Percentiles rank a stretch among this genome's conserved stretches.
These are phyloP conservation scores for Verticillium tricorpus DNA, from an alignment of 2,329 filamentous ascomycete genomes.

Conservation along the genomic window DNA sequence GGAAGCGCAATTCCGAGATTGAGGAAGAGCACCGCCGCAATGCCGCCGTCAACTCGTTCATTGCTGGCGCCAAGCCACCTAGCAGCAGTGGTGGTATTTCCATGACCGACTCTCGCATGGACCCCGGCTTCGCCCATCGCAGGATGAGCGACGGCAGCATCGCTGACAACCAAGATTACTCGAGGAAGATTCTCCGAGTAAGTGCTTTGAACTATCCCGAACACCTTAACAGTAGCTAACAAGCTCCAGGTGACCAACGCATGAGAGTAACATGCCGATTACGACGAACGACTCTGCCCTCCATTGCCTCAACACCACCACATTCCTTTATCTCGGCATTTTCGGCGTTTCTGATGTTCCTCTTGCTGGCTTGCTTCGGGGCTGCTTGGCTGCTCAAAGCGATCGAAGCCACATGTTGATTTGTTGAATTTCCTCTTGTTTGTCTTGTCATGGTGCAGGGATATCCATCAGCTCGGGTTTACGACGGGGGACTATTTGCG, in stretches of 20 bases:
- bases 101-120: slow-evolving; percentile 77
- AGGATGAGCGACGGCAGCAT: slow-evolving; percentile 93
- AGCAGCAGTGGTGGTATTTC: slow-evolving; percentile 61
- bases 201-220: slow-evolving; percentile 21
- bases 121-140: slow-evolving; percentile 78
- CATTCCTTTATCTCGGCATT: slow-evolving; percentile 34
- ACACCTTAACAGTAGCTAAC: slow-evolving; percentile 11
- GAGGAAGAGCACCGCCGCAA: slow-evolving; percentile 84
- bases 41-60: slow-evolving; percentile 73
- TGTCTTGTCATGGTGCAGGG: slow-evolving; percentile 28
- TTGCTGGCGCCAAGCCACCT: slow-evolving; percentile 59
- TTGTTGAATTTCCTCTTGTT: slow-evolving; percentile 8
- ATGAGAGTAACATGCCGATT: slow-evolving; percentile 32
- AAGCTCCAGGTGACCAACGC: slow-evolving; percentile 51
- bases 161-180: slow-evolving; percentile 95
- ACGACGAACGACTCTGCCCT: slow-evolving; percentile 30
- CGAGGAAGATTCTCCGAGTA: slow-evolving; percentile 91
- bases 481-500: slow-evolving; percentile 11
- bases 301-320: slow-evolving; percentile 23
- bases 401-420: slow-evolving; percentile 2
- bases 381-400: background rate
- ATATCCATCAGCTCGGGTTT: slow-evolving; percentile 19
- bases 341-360: slow-evolving; percentile 29
- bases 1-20: slow-evolving; percentile 69
- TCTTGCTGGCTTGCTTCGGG: slow-evolving; percentile 6